phyloP scores from a whole-genome alignment of 192 early-diverging fungal species.

The Dissophora ornata region DNA sequence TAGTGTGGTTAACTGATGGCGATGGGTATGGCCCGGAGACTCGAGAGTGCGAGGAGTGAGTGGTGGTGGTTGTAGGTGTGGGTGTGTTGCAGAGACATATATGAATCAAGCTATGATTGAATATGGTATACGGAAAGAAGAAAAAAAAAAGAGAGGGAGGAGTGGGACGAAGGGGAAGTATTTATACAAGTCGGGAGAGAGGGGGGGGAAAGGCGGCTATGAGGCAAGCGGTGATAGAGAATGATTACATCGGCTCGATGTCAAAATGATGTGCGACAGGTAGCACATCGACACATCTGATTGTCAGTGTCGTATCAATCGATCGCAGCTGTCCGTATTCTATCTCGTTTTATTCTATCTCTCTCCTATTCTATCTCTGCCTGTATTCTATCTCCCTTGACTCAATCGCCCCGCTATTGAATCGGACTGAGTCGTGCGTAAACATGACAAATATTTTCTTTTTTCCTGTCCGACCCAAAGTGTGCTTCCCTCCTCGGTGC shows the following conservation, averaged over 20 bases:
- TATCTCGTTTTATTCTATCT: too few species aligned
- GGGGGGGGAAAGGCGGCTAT: constrained; percentile 9
- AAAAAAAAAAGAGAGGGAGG: constrained; percentile 4
- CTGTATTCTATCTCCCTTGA: too few species aligned
- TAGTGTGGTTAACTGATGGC: constrained; percentile 15
- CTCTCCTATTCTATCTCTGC: too few species aligned
- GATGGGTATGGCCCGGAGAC: neutral
- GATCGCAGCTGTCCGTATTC: too few species aligned
- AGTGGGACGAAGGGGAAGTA: neutral
- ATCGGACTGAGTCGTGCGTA: too few species aligned
- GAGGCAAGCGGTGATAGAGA: constrained; percentile 16
- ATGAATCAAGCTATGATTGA: too few species aligned
- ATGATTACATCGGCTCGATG: constrained; percentile 9
- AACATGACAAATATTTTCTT: too few species aligned
- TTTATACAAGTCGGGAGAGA: constrained; percentile 14
- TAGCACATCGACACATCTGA: neutral
- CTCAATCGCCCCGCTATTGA: too few species aligned
- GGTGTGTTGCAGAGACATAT: constrained; percentile 24
- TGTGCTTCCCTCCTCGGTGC: too few species aligned
- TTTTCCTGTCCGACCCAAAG: too few species aligned
- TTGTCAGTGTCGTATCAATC: too few species aligned
- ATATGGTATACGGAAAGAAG: too few species aligned
- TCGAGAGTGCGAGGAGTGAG: constrained; percentile 19
- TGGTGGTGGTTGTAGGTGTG: constrained; percentile 9
- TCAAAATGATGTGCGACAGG: constrained; percentile 2